phyloP scores from a whole-genome alignment of 2,329 filamentous ascomycete species.

The Claviceps capensis region DNA sequence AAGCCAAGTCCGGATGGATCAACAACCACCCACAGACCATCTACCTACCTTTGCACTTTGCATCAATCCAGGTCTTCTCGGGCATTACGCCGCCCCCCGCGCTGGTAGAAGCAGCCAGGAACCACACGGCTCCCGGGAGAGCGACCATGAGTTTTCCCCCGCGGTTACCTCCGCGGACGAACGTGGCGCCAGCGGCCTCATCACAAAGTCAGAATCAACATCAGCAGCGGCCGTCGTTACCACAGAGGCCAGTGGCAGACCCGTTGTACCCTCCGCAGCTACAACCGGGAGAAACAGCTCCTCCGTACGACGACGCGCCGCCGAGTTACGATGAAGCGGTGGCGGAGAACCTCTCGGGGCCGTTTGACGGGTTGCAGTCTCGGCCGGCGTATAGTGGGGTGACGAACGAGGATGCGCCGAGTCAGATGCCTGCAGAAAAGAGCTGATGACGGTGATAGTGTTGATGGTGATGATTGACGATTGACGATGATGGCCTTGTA shows the following conservation, averaged over 20 bases:
- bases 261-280: slow-evolving; percentile 47
- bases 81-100: slow-evolving; percentile 71
- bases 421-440: slow-evolving; percentile 31
- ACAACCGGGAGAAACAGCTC: slow-evolving; percentile 25
- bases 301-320: slow-evolving; percentile 60
- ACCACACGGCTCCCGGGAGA: slow-evolving; percentile 22
- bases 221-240: slow-evolving; percentile 8
- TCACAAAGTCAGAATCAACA: slow-evolving; percentile 8
- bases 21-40: slow-evolving; percentile 43
- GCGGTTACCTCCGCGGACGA: slow-evolving; percentile 22
- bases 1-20: slow-evolving; percentile 25
- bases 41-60: slow-evolving; percentile 64
- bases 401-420: slow-evolving; percentile 46
- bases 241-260: slow-evolving; percentile 25
- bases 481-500: background rate
- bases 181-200: slow-evolving; percentile 12
- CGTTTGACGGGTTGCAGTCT: slow-evolving; percentile 46
- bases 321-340: slow-evolving; percentile 92
- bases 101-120: slow-evolving; percentile 48
- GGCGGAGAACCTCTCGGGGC: slow-evolving; percentile 57
- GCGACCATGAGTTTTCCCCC: slow-evolving; percentile 22
- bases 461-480: background rate
- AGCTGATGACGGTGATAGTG: slow-evolving; percentile 10
- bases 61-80: slow-evolving; percentile 64
- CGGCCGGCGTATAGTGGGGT: slow-evolving; percentile 56